Conservation (phyloP, 345 rosid genomes). For the Lumnitzera littorea region DNA sequence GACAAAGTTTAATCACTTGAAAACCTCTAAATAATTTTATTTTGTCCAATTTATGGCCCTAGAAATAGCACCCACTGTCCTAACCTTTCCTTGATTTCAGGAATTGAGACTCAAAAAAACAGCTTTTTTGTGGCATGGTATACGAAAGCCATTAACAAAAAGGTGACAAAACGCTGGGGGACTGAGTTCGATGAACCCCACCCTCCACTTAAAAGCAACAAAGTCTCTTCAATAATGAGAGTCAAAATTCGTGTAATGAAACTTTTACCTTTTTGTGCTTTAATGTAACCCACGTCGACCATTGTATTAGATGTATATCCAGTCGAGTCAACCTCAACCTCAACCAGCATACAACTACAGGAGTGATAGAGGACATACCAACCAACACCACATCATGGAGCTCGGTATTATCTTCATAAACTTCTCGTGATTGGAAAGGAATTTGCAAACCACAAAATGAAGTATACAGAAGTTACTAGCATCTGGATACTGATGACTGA, state of each 20-base stretch:
- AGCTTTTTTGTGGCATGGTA: background rate
- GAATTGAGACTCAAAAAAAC: slow-evolving; percentile 1
- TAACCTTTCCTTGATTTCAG: slow-evolving; percentile 9
- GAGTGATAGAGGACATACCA: background rate
- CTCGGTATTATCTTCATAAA: too few species aligned
- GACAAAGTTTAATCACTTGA: too few species aligned
- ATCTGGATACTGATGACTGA: too few species aligned
- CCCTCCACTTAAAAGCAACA: too few species aligned
- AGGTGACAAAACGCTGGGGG: background rate
- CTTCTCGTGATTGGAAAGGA: too few species aligned
- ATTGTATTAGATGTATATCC: background rate
- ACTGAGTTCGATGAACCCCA: background rate
- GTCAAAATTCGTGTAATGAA: slow-evolving; percentile 8
- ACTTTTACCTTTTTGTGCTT: background rate
- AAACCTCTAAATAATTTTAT: too few species aligned
- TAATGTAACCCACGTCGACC: slow-evolving; percentile 1
- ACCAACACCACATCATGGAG: too few species aligned
- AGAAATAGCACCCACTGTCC: slow-evolving; percentile 1
- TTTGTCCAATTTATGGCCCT: too few species aligned
- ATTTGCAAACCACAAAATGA: background rate
- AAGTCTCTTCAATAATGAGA: background rate
- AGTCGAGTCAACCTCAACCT: background rate
- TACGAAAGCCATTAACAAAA: background rate
- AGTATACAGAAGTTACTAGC: too few species aligned
- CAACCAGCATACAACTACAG: background rate